Base-by-base conservation (phyloP, 441 rosid genomes). In the Erodium texanum region DNA sequence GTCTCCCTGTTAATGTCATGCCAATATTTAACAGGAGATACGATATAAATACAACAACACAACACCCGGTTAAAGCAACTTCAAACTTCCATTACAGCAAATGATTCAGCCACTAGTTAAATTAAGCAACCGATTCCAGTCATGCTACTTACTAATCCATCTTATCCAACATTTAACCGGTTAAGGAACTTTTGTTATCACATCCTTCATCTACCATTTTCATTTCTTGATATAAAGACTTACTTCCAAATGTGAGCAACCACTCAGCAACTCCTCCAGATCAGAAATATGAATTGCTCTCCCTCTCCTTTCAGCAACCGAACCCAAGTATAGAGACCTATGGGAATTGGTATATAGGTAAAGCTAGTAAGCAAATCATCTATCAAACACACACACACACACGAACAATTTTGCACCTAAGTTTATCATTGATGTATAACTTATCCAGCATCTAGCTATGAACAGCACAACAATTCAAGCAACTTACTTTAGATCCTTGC, bases 211-310 rank as follows among this genome's bases (percentile, higher is more conserved):
- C 71, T 54, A 36, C 20, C 64, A 65, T 12, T 56, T 29, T 20
- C 10, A 56, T 43, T 69, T 66, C 34, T 70, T 15, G 56, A 22
- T 56, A 56, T 56, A 73, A n/a, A 71, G 64, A 73, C 89, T 87
- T 87, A 93, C 98, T 88, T 93, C 96, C 81, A 93, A 83, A 68
- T 75, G 85, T 14, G 81, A 74, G 84, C 96, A 93, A 62, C 96
- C 90, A 68, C 75, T 73, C 0, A 90, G 90, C 74, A 90, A 83
- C 76, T 84, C 92, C 84, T 90, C 93, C 72, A 90, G 83, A 69
- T 88, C 97, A 74, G 82, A 79, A 32, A 82, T 78, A 77, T 73
- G 87, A 82, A 89, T 75, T 18, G 86, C 80, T 16, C 87, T 82
- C 65, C 93, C 91, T 74, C 91, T 77, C 77, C 87, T 89, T 70